phyloP scores from a whole-genome alignment of 257 asterid genomes.

The Salvia rosmarinus region DNA sequence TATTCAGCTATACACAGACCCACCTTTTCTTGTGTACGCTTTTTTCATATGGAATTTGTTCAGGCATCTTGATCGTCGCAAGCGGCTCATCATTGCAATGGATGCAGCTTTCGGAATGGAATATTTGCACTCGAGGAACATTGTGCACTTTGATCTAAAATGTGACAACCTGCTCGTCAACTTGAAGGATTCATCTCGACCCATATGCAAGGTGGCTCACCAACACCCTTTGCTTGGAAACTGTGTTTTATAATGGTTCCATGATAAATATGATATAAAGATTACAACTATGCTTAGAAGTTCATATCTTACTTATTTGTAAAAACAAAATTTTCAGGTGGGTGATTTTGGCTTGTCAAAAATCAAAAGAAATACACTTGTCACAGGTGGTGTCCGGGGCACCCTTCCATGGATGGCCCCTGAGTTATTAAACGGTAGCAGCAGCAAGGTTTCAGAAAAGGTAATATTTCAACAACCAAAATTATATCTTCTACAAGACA shows the following conservation, averaged over 20 bases:
- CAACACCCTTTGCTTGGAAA: neutral
- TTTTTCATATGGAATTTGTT: constrained; percentile 29
- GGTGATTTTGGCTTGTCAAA: constrained; percentile 95
- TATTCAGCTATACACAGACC: neutral
- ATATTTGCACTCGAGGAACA: constrained; percentile 88
- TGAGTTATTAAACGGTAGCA: constrained; percentile 88
- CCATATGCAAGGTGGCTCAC: constrained; percentile 83
- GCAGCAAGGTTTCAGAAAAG: constrained; percentile 95
- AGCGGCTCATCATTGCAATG: constrained; percentile 87
- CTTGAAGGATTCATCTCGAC: constrained; percentile 90
- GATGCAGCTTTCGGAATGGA: constrained; percentile 99
- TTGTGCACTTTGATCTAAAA: constrained; percentile 92
- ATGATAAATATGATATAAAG: constrained; percentile 1
- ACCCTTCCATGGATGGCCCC: constrained; percentile 99
- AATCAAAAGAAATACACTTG: constrained; percentile 89
- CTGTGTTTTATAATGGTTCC: neutral
- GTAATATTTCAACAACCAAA: constrained; percentile 32
- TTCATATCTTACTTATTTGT: neutral
- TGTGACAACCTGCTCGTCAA: constrained; percentile 96
- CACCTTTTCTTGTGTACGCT: constrained; percentile 11
- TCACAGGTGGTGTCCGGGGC: constrained; percentile 94
- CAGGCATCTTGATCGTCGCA: constrained; percentile 96
- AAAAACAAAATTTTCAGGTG: constrained; percentile 49
- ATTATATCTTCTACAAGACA: neutral
- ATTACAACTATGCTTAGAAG: constrained; percentile 22